Base-by-base conservation (phyloP, 78 protist genomes). In the Dictyostelium firmibasis region DNA sequence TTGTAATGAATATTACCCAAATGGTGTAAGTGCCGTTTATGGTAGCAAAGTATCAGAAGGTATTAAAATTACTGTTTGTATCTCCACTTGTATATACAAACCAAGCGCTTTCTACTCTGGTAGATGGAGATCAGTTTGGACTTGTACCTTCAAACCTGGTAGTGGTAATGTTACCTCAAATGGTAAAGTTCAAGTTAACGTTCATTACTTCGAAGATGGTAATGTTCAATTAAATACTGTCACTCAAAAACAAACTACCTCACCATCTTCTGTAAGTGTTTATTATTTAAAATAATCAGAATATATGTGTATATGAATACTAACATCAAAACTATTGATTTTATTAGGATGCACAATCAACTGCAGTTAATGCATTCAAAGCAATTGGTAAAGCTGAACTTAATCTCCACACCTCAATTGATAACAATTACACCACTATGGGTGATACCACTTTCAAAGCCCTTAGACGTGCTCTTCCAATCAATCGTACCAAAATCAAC, bases 171-270 rank as follows among this genome's bases (percentile, higher is more conserved):
- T 69, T 1, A 83, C 82, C 11, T 11, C 67, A 27, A 83, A 82
- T 47, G 97, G 95, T 33, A 86, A 92, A 74, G 38, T 96, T 50
- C 86, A 87, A 69, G 67, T 96, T 78, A 83, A 85, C 62, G 96
- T 91, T 53, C 97, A 96, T 85, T 96, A 87, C 88, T 95, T 86
- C 77, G 96, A 86, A 36, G 98, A 93, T 67, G 98, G 98, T 44
- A 96, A 96, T 57, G 98, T 96, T 27, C 98, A 96, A 83, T 75
- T 96, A 33, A 96, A 89, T 53, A 89, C 98, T 10, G 44, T 53
- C 75, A 88, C 95, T 84, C 64, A 64, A n/a, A 95, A 84, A 70
- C 41, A 75, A 43, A 60, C 87, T 36, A 78, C 93, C 11, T 33
- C 95, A 8, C 74, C 93, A 27, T 44, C 93, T 41, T 67, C 78